These are phyloP conservation scores for Torulaspora maleeae DNA, from an alignment of 805 yeast species.

Conservation along the genomic window DNA sequence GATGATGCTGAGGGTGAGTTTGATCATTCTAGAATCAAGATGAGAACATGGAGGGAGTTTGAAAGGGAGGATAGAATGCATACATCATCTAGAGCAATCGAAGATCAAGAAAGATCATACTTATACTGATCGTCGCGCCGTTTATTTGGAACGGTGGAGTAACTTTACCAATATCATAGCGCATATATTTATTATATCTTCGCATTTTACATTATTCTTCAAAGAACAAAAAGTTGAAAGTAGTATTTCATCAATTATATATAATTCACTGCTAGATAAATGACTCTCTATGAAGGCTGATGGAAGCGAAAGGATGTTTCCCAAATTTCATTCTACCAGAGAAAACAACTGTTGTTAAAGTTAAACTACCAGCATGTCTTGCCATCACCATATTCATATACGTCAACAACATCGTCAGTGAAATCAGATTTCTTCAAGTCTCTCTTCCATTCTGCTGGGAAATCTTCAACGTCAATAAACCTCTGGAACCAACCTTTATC, in stretches of 20 bases:
- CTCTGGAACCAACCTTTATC: slow-evolving; percentile 61
- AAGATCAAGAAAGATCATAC: background rate
- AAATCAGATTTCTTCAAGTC: slow-evolving; percentile 19
- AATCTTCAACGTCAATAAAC: slow-evolving; percentile 58
- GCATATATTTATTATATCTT: background rate
- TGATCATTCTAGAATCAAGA: slow-evolving; percentile 82
- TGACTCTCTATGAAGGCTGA: background rate
- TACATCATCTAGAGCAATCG: slow-evolving; percentile 2
- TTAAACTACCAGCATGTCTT: slow-evolving; percentile 14
- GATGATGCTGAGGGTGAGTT: slow-evolving; percentile 68
- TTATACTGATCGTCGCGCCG: background rate
- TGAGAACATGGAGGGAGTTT: slow-evolving; percentile 88
- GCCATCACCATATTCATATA: slow-evolving; percentile 15
- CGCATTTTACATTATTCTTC: background rate
- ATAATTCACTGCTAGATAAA: background rate
- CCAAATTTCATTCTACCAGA: background rate
- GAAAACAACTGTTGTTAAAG: background rate
- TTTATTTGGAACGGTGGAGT: background rate
- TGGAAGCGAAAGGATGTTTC: background rate
- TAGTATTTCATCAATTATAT: background rate
- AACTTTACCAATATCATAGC: background rate
- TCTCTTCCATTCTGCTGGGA: slow-evolving; percentile 40
- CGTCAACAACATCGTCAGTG: slow-evolving; percentile 16
- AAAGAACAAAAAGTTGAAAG: background rate
- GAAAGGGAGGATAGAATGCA: slow-evolving; percentile 13